Conservation (phyloP, 2,329 filamentous ascomycete species). For the Colletotrichum sidae region DNA sequence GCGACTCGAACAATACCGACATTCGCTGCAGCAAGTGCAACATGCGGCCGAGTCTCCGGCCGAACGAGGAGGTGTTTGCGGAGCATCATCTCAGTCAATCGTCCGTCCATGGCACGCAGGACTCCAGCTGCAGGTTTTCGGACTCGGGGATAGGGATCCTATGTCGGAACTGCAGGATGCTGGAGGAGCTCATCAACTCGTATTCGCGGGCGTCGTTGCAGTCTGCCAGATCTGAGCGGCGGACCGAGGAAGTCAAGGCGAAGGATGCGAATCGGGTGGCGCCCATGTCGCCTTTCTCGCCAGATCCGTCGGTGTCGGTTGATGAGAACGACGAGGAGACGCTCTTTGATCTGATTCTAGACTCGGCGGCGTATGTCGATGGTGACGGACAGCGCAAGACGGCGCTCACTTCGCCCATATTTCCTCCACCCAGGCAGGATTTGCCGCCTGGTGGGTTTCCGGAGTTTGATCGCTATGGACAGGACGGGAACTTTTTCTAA, state of each 20-base stretch:
- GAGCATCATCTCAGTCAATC: background rate
- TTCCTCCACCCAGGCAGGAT: conserved; percentile 21
- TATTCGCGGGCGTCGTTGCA: conserved; percentile 30
- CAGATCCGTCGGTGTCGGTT: conserved; percentile 4
- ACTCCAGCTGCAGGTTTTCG: conserved; percentile 27
- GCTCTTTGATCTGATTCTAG: conserved; percentile 31
- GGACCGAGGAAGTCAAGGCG: background rate
- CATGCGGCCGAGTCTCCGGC: conserved; percentile 29
- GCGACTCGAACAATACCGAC: conserved; percentile 21
- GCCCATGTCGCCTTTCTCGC: conserved; percentile 8
- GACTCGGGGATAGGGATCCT: conserved; percentile 35
- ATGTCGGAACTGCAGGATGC: conserved; percentile 30
- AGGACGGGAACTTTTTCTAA: conserved; percentile 26
- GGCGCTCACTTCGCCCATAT: conserved; percentile 12
- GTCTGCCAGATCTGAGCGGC: conserved; percentile 6
- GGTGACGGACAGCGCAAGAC: conserved; percentile 26
- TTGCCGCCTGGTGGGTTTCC: background rate
- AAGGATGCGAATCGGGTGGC: too few relatives aligned
- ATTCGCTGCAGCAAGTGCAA: conserved; percentile 36
- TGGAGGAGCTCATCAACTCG: conserved; percentile 33
- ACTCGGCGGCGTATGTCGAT: conserved; percentile 28
- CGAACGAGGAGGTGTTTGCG: conserved; percentile 21
- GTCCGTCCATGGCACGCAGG: background rate
- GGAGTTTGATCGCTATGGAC: conserved; percentile 8
- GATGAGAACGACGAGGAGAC: conserved; percentile 35